Evolutionary conservation across 306 rosid species (phyloP).

Genomic region (apple (Malus domestica)): ASM211411v1 NC_041799.1:30407501-30408000

Average conservation of each 20-base stretch:
- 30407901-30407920: not conserved
- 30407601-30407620: no score
- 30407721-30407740: slow-evolving; percentile 94
- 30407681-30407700: not conserved
- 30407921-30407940: not conserved
- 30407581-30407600: no score
- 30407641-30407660: not conserved
- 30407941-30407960: not conserved
- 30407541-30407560: no score
- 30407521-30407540: no score
- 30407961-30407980: not conserved
- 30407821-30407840: slow-evolving; percentile 75
- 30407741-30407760: slow-evolving; percentile 87
- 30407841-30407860: slow-evolving; percentile 5
- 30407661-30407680: not conserved
- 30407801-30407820: slow-evolving; percentile 87
- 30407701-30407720: slow-evolving; percentile 19
- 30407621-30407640: not conserved
- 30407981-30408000: not conserved
- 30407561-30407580: no score
- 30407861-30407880: not conserved
- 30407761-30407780: slow-evolving; percentile 68
- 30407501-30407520: no score
- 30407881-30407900: not conserved
- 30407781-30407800: slow-evolving; percentile 76